Conservation (phyloP, 805 yeast species). For the Blastobotrys terrestris region DNA sequence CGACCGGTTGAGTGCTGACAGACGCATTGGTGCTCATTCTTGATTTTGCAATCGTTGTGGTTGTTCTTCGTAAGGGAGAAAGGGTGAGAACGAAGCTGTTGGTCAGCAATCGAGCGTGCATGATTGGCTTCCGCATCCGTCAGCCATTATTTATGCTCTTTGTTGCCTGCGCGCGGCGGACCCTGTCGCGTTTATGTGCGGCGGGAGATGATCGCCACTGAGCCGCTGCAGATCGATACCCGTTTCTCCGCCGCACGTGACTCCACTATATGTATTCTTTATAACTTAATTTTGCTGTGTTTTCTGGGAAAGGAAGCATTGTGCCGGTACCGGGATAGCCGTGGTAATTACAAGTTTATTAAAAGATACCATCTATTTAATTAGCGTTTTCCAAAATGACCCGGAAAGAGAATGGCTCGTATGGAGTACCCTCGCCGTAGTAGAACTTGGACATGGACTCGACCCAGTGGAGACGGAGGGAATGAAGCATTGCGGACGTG, state of each 20-base stretch:
- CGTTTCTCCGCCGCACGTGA: too few species aligned
- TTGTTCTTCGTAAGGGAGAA: not conserved
- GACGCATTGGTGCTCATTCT: not conserved
- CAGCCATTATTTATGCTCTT: too few species aligned
- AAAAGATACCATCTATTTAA: not conserved
- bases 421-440: constrained; percentile 92
- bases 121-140: not conserved
- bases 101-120: not conserved
- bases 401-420: constrained; percentile 76
- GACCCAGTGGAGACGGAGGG: constrained; percentile 98
- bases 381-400: not conserved
- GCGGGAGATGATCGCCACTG: not conserved
- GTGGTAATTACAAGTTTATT: not conserved
- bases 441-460: constrained; percentile 98
- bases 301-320: not conserved
- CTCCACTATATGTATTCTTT: too few species aligned
- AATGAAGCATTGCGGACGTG: constrained; percentile 97
- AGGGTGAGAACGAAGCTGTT: not conserved
- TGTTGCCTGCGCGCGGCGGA: not conserved
- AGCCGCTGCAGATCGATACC: too few species aligned
- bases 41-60: not conserved
- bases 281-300: too few species aligned
- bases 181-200: not conserved
- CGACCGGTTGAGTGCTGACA: constrained; percentile 4
- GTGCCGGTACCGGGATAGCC: not conserved